Conservation (phyloP, 495 filamentous ascomycete genomes). For the Penicillium daleae region DNA sequence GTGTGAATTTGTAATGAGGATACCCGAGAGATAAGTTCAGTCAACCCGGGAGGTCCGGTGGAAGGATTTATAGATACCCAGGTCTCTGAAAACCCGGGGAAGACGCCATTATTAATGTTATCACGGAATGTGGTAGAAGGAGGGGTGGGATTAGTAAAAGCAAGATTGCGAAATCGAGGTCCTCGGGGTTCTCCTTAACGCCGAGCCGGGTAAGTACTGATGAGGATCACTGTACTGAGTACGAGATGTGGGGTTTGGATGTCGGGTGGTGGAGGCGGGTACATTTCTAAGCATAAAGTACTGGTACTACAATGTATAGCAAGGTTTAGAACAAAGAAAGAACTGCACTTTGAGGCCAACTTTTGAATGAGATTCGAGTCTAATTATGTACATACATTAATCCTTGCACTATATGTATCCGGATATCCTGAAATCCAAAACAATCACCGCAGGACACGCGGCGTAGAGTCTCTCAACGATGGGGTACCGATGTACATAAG, state of each 20-base stretch:
- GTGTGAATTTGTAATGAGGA: constrained; percentile 5
- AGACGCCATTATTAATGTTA: constrained; percentile 23
- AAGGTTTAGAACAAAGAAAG: not conserved
- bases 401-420: constrained; percentile 30
- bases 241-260: constrained; percentile 17
- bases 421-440: constrained; percentile 25
- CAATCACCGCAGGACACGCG: constrained; percentile 14
- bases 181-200: constrained; percentile 15
- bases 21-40: not conserved
- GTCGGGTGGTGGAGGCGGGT: not conserved
- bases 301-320: not conserved
- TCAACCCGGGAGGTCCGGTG: not conserved
- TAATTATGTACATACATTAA: constrained; percentile 42
- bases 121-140: constrained; percentile 24
- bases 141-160: constrained; percentile 37
- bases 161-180: constrained; percentile 25
- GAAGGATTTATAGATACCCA: not conserved
- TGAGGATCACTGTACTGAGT: not conserved
- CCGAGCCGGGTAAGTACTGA: constrained; percentile 27
- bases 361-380: constrained; percentile 30
- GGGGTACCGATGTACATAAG: constrained; percentile 28
- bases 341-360: constrained; percentile 16
- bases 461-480: constrained; percentile 16
- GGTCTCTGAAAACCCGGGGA: not conserved
- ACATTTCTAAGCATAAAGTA: not conserved